Percentiles rank a stretch among this genome's conserved stretches.
These are phyloP conservation scores for Blepharisma undulans DNA, from an alignment of 169 alveolate species.

Conservation along the genomic window DNA sequence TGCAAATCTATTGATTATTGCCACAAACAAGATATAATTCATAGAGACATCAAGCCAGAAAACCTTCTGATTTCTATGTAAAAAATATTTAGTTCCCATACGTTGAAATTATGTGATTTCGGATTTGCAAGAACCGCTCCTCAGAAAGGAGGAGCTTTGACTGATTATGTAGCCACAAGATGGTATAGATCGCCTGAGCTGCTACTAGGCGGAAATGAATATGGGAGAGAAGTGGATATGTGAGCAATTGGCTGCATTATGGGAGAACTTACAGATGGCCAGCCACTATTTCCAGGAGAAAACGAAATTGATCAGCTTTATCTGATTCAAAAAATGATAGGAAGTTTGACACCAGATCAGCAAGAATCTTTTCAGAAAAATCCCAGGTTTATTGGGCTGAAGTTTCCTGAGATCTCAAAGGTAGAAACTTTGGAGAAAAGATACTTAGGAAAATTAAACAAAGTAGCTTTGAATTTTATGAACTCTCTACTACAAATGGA, in stretches of 20 bases:
- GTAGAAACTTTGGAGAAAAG: slow-evolving; percentile 84
- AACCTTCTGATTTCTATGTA: slow-evolving; percentile 76
- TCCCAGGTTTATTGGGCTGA: slow-evolving; percentile 80
- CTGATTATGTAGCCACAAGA: slow-evolving; percentile 90
- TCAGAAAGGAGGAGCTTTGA: slow-evolving; percentile 66
- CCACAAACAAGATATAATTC: slow-evolving; percentile 88
- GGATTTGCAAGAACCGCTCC: slow-evolving; percentile 91
- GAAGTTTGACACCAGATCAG: slow-evolving; percentile 75
- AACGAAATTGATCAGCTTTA: slow-evolving; percentile 88
- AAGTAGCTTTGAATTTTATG: slow-evolving; percentile 78
- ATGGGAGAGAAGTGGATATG: slow-evolving; percentile 88
- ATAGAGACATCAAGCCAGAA: slow-evolving; percentile 93
- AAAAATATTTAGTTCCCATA: slow-evolving; percentile 32
- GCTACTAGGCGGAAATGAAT: slow-evolving; percentile 74
- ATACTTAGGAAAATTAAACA: slow-evolving; percentile 76
- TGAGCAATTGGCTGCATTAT: slow-evolving; percentile 93
- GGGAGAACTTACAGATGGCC: slow-evolving; percentile 94
- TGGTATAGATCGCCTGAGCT: slow-evolving; percentile 92
- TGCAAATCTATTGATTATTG: slow-evolving; percentile 88
- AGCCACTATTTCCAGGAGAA: slow-evolving; percentile 94
- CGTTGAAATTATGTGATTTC: slow-evolving; percentile 90
- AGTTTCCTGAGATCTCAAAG: slow-evolving; percentile 75
- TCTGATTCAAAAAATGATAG: slow-evolving; percentile 80
- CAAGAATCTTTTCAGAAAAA: slow-evolving; percentile 78
- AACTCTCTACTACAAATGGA: slow-evolving; percentile 82